Evolutionary conservation across 1,284 basidiomycete species (phyloP).

Genomic region (Microbotryum lychnidis-dioicae): DNA sequence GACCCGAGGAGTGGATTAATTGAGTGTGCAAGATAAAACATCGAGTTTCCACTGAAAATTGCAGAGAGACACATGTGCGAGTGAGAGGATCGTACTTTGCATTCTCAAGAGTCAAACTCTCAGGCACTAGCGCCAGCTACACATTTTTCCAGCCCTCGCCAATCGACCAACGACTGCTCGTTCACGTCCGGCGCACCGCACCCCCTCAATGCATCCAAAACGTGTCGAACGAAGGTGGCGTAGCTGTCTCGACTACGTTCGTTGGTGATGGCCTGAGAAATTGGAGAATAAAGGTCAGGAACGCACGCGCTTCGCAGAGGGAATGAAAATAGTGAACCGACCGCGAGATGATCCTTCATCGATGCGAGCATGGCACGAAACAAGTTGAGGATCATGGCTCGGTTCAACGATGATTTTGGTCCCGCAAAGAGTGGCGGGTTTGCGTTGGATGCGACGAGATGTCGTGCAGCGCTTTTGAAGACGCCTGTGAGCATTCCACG

Average conservation of each 20-base stretch:
- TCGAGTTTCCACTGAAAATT: too few species aligned
- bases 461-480: conserved; percentile 10
- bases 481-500: conserved; percentile 3
- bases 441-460: neutral
- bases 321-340: neutral
- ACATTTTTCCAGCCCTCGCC: too few species aligned
- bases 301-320: neutral
- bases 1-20: too few species aligned
- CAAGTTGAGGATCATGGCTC: conserved; percentile 14
- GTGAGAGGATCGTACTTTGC: too few species aligned
- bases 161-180: conserved; percentile 9
- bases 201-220: conserved; percentile 1
- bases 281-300: too few species aligned
- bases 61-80: too few species aligned
- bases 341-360: conserved; percentile 22
- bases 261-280: conserved; percentile 10
- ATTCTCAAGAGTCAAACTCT: too few species aligned
- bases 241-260: conserved; percentile 6
- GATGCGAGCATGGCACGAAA: conserved; percentile 22
- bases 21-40: too few species aligned
- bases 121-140: too few species aligned
- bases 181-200: conserved; percentile 1
- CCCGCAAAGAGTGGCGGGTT: neutral
- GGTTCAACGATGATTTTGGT: neutral
- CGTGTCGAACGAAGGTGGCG: conserved; percentile 1